Conservation (phyloP, 2,329 filamentous ascomycete genomes). For the Dothiorella sarmentorum region DNA sequence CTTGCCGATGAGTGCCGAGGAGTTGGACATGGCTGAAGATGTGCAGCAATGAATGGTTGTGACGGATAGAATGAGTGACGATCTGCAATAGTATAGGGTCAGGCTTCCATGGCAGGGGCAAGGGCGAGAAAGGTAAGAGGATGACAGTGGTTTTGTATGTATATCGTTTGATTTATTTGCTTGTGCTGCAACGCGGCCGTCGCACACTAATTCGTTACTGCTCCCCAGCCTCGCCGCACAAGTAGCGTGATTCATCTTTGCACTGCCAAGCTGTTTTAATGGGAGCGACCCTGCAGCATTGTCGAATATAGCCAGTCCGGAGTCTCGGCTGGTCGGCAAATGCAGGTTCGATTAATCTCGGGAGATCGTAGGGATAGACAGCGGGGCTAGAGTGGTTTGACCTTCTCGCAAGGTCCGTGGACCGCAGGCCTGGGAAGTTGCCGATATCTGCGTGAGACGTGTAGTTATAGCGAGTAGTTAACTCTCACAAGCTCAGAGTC, state of each 20-base stretch:
- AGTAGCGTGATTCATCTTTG: not conserved
- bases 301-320: not conserved
- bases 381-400: slow-evolving; percentile 7
- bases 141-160: too few species aligned
- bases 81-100: too few species aligned
- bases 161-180: too few species aligned
- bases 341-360: not conserved
- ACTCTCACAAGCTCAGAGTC: too few species aligned
- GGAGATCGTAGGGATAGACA: slow-evolving; percentile 2
- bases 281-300: not conserved
- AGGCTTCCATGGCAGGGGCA: too few species aligned
- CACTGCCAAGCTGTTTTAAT: not conserved
- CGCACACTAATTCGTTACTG: not conserved
- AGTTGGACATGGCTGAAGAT: not conserved
- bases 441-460: too few species aligned
- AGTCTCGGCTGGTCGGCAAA: not conserved
- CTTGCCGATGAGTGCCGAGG: slow-evolving; percentile 21
- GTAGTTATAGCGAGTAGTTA: too few species aligned
- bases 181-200: too few species aligned
- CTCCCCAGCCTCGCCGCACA: not conserved
- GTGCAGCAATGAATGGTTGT: too few species aligned
- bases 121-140: too few species aligned
- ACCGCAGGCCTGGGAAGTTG: not conserved
- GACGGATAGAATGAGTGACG: too few species aligned
- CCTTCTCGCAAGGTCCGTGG: not conserved